Evolutionary conservation across 148 eudicot genomes (phyloP).

Genomic region (Dianthus caryophyllus): DNA sequence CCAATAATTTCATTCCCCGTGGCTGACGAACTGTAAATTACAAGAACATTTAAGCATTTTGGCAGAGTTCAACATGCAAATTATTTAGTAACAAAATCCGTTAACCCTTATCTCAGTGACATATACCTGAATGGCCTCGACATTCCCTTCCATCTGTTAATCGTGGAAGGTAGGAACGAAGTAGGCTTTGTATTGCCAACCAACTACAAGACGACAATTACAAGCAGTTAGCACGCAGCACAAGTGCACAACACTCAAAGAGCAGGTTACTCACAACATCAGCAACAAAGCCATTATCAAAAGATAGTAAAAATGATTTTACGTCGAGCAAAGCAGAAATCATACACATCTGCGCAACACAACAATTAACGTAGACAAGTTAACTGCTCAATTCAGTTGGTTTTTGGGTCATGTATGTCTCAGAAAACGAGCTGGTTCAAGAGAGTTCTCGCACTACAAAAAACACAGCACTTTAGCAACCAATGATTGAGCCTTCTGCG

Average conservation of each 20-base stretch:
- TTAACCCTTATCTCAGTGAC: background rate
- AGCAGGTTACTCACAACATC: background rate
- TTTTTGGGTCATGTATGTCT: too few relatives aligned
- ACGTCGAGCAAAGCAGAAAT: too few relatives aligned
- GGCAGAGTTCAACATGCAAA: background rate
- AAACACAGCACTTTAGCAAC: too few relatives aligned
- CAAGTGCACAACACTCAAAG: background rate
- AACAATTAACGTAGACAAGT: too few relatives aligned
- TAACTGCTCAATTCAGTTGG: too few relatives aligned
- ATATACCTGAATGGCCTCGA: slow-evolving; percentile 41
- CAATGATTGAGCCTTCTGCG: too few relatives aligned
- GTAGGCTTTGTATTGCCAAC: slow-evolving; percentile 27
- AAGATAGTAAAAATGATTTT: background rate
- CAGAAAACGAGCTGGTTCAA: too few relatives aligned
- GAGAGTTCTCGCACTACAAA: too few relatives aligned
- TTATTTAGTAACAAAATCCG: background rate
- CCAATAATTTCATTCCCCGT: slow-evolving; percentile 47
- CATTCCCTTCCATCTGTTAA: slow-evolving; percentile 25
- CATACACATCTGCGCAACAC: too few relatives aligned
- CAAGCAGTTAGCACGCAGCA: background rate
- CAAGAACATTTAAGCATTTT: background rate
- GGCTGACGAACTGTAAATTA: slow-evolving; percentile 36
- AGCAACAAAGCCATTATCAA: background rate
- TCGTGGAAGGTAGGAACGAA: slow-evolving; percentile 15
- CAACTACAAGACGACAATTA: slow-evolving; percentile 20